These are phyloP conservation scores for Penicillium frequentans DNA, from an alignment of 2,329 filamentous ascomycete genomes.

Conservation along the genomic window DNA sequence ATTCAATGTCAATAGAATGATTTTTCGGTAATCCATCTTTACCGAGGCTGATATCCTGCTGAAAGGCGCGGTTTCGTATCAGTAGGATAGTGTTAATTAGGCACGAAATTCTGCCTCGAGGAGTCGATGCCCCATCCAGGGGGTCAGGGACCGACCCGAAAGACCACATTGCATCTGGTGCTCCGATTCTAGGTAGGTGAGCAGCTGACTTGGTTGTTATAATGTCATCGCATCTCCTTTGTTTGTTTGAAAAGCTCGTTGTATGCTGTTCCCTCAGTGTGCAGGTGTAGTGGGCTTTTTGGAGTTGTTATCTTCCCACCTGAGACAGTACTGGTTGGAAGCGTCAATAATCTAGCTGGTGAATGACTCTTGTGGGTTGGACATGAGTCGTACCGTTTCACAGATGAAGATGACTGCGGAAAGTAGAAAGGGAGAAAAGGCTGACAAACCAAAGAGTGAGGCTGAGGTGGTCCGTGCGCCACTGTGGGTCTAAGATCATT, in stretches of 20 bases:
- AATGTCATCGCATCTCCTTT: slow-evolving; percentile 43
- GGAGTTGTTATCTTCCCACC: slow-evolving; percentile 76
- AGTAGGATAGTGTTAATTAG: slow-evolving; percentile 57
- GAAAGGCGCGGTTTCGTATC: slow-evolving; percentile 76
- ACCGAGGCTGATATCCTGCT: slow-evolving; percentile 78
- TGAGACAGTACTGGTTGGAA: slow-evolving; percentile 71
- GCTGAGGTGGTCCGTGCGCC: slow-evolving; percentile 25
- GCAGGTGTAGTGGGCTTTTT: slow-evolving; percentile 82
- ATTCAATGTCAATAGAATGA: slow-evolving; percentile 66
- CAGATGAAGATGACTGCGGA: neutral
- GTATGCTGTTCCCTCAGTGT: slow-evolving; percentile 87
- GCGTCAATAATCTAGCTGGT: slow-evolving; percentile 57
- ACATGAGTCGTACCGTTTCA: neutral
- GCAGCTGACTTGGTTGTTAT: neutral
- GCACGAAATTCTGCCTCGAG: slow-evolving; percentile 75
- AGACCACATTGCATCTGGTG: slow-evolving; percentile 41
- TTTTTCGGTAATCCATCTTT: slow-evolving; percentile 65
- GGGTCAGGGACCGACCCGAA: slow-evolving; percentile 65
- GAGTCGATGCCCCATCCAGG: slow-evolving; percentile 79
- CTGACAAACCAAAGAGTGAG: neutral
- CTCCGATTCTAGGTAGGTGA: too few relatives aligned
- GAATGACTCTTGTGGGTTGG: slow-evolving; percentile 25
- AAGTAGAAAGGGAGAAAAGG: neutral
- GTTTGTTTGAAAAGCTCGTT: slow-evolving; percentile 81
- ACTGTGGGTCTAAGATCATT: neutral